Evolutionary conservation across 805 yeast genomes (phyloP).

Genomic region (Saturnispora hagleri): DNA sequence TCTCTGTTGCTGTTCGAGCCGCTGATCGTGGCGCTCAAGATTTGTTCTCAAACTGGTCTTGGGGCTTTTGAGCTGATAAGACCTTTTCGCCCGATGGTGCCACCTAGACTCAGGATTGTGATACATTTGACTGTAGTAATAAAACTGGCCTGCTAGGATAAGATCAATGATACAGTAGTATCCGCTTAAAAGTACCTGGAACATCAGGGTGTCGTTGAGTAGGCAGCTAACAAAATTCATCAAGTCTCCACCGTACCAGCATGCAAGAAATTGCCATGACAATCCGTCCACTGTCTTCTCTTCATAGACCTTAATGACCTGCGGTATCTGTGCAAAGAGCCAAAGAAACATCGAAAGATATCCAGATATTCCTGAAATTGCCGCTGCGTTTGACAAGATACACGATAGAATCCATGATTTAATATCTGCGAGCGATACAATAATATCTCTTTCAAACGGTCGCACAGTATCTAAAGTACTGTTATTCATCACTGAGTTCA

Average conservation of each 20-base stretch:
- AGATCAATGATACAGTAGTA: constrained; percentile 43
- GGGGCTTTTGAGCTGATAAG: constrained; percentile 18
- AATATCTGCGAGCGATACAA: neutral
- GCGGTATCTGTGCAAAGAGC: constrained; percentile 72
- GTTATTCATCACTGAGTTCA: neutral
- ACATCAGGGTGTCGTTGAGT: constrained; percentile 38
- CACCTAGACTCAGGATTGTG: constrained; percentile 27
- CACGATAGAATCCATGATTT: neutral
- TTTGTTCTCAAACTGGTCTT: constrained; percentile 18
- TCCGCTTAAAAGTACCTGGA: constrained; percentile 36
- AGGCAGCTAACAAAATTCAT: constrained; percentile 43
- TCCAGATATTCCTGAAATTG: constrained; percentile 26
- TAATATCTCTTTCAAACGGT: neutral
- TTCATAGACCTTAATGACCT: constrained; percentile 49
- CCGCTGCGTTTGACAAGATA: constrained; percentile 4
- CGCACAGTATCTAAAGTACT: neutral
- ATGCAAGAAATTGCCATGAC: constrained; percentile 46
- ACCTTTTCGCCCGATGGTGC: constrained; percentile 16
- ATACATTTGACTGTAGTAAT: constrained; percentile 37
- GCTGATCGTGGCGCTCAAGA: constrained; percentile 5
- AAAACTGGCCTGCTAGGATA: constrained; percentile 37
- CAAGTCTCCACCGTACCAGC: constrained; percentile 61
- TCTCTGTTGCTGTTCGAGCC: neutral
- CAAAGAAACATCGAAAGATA: constrained; percentile 44
- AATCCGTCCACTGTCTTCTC: constrained; percentile 60